These are phyloP conservation scores for Parmelia sp. DNA, from an alignment of 495 filamentous ascomycete species.

Conservation along the genomic window DNA sequence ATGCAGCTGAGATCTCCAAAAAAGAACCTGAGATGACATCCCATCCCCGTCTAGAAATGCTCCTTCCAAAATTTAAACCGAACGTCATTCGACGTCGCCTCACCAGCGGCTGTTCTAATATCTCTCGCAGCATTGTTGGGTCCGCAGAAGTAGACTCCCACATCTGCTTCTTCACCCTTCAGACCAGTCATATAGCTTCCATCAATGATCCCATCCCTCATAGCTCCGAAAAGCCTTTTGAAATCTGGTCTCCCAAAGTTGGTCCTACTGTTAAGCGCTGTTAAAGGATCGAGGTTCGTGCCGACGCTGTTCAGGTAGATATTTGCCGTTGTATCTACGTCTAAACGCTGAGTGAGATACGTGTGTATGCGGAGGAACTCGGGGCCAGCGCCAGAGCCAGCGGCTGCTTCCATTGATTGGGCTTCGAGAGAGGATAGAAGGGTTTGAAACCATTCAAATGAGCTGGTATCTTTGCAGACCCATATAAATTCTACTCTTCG, in stretches of 20 bases:
- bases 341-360: conserved; percentile 89
- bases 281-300: conserved; percentile 78
- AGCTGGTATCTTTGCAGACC: conserved; percentile 93
- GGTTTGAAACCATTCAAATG: conserved; percentile 98
- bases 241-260: conserved; percentile 97
- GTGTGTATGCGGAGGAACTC: conserved; percentile 98
- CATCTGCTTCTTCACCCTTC: conserved; percentile 61
- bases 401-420: conserved; percentile 65
- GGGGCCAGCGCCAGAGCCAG: conserved; percentile 53
- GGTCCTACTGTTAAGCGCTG: conserved; percentile 79
- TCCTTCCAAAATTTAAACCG: conserved; percentile 99
- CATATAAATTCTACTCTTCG: conserved; percentile 98
- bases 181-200: conserved; percentile 78
- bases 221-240: conserved; percentile 66
- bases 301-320: conserved; percentile 96
- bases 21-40: neutral
- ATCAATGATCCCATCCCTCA: conserved; percentile 82
- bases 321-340: conserved; percentile 87
- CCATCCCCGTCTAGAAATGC: conserved; percentile 51
- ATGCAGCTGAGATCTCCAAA: neutral
- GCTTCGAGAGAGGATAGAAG: conserved; percentile 87
- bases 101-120: conserved; percentile 73
- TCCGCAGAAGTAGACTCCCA: conserved; percentile 98
- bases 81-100: conserved; percentile 66
- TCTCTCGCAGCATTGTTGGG: conserved; percentile 73